Conservation (phyloP, 805 yeast genomes). For the Pichia paraexigua region DNA sequence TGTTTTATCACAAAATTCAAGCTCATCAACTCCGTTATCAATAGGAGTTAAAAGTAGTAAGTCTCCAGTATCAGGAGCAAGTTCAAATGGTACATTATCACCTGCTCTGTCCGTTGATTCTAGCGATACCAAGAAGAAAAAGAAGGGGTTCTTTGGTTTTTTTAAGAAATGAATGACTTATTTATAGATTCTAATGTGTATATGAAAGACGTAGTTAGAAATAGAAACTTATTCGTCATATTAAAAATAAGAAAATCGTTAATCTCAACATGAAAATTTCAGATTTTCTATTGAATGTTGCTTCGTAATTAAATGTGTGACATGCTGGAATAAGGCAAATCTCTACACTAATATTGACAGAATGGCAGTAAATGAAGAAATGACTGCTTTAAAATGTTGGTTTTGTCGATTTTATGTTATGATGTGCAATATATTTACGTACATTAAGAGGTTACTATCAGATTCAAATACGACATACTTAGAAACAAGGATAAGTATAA, state of each 20-base stretch:
- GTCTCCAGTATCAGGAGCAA: neutral
- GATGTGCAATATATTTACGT: too few relatives aligned
- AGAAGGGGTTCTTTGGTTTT: conserved; percentile 7
- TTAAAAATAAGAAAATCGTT: neutral
- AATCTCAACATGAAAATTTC: neutral
- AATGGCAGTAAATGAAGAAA: neutral
- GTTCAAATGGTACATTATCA: neutral
- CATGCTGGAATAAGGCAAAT: too few relatives aligned
- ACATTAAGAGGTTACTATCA: too few relatives aligned
- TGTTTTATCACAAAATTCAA: neutral
- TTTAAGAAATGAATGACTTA: neutral
- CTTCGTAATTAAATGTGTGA: neutral
- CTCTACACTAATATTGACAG: too few relatives aligned
- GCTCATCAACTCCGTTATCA: neutral
- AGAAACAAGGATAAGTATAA: neutral
- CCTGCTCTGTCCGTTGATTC: neutral
- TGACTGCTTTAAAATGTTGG: neutral
- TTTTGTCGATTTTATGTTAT: neutral
- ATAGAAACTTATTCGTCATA: too few relatives aligned
- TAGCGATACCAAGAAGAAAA: conserved; percentile 9
- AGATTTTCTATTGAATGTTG: neutral
- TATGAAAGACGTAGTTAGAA: too few relatives aligned
- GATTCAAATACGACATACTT: neutral
- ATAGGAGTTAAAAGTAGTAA: neutral
- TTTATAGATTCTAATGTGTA: conserved; percentile 6